Base-by-base conservation (phyloP, 768 basidiomycete species). In the Pulveroboletus sp. region DNA sequence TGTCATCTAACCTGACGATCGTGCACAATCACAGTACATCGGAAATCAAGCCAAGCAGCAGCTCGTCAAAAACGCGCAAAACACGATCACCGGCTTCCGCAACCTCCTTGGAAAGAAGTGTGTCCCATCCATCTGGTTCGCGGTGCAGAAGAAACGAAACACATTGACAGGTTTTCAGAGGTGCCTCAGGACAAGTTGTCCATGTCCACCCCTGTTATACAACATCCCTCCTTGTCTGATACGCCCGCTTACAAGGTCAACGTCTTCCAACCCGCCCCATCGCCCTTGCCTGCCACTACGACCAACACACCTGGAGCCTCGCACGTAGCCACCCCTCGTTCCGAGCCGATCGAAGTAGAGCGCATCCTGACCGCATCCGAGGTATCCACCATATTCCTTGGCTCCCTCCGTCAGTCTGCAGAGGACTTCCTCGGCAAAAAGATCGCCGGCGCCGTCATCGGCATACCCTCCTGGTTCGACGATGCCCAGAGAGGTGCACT, bases 11-110 rank as follows among this genome's bases (percentile, higher is more conserved):
- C 31, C 39, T 45, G 12, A 56, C 43, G 43, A 47, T 55, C 47
- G 33, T 41, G 10, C 38, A 3, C 46, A 41, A 57, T 66, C 14
- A 35, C 65, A 96, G 94, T 97, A 98, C 73, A 89, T 95, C 44
- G 96, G 96, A 53, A 94, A 90, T 69, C 89, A 92, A 63, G 95
- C 94, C 36, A 91, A 86, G 63, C 85, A 82, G 3, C 96, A 98
- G 64, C 84, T 97, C 35, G 90, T 98, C 12, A 96, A 96, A 72
- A 98, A 99, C 69, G 73, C 87, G 0, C 77, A 85, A 61, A 98
- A 99, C 67, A 95, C 94, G 15, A 93, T 98, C 60, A 83, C 82
- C n/a, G 90, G 88, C 2, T 98, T 98, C 76, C 79, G 94, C 24
- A 93, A 96, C 66, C 74, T 97, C 8, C 74, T 99, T 26, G 95